Evolutionary conservation across 352 stramenopile genomes (phyloP).

Genomic region (Phytophthora citricola): DNA sequence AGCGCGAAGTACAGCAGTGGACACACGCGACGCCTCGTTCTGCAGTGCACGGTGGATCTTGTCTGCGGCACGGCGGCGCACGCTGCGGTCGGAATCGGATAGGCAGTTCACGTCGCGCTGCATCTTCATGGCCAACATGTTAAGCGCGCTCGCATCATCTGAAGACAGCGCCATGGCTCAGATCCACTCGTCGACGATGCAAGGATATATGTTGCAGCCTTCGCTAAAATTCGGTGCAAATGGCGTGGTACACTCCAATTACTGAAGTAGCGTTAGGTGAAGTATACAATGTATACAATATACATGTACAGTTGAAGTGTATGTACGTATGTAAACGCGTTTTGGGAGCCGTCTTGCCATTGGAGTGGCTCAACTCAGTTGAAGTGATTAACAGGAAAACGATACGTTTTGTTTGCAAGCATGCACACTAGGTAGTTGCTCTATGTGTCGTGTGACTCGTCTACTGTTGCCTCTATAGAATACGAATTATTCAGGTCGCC

Average conservation of each 20-base stretch:
- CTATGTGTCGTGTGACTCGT: slow-evolving; percentile 29
- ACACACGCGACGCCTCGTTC: slow-evolving; percentile 48
- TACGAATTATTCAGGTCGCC: slow-evolving; percentile 27
- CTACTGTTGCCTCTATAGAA: slow-evolving; percentile 43
- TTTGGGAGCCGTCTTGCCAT: no score
- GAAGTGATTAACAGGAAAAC: not conserved
- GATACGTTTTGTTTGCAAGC: slow-evolving; percentile 23
- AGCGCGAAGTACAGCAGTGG: slow-evolving; percentile 43
- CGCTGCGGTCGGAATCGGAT: slow-evolving; percentile 66
- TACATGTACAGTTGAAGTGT: no score
- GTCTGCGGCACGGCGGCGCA: slow-evolving; percentile 76
- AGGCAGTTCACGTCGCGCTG: slow-evolving; percentile 88
- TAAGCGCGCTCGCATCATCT: slow-evolving; percentile 61
- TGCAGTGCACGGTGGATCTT: slow-evolving; percentile 68
- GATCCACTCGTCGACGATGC: slow-evolving; percentile 13
- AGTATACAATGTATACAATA: no score
- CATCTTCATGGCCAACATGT: slow-evolving; percentile 79
- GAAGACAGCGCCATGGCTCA: slow-evolving; percentile 50
- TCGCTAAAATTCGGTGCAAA: not conserved
- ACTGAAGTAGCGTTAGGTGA: not conserved
- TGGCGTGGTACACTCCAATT: slow-evolving; percentile 3
- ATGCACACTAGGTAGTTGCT: slow-evolving; percentile 12
- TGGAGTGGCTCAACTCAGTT: no score
- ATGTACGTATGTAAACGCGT: no score
- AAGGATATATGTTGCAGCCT: slow-evolving; percentile 3